Base-by-base conservation (phyloP, 2,329 filamentous ascomycete genomes). In the Xylariaceae sp. region DNA sequence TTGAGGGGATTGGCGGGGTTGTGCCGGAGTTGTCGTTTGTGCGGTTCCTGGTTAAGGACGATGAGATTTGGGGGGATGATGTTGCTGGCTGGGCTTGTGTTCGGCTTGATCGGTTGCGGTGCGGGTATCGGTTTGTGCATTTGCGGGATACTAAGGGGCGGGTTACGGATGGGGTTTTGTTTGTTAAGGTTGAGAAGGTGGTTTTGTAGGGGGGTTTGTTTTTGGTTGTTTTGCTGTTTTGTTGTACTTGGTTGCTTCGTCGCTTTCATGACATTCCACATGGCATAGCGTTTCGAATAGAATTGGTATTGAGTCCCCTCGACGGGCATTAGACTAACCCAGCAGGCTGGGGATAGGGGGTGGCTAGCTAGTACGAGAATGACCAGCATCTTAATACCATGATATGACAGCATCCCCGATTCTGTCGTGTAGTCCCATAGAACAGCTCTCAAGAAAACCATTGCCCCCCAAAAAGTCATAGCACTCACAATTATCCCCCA, bases 81-180 rank as follows among this genome's bases (percentile, higher is more conserved):
- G 71, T 96, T 53, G 86, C 90, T 10, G 90, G 87, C 2, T 97
- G 94, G 94, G 85, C 88, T 1, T 96, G 91, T 66, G 85, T 95
- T 62, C 80, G 91, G 37, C 80, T 97, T 19, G 91, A 96, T 71
- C 80, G 91, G 7, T 70, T 96, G 55, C 83, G 83, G 56, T 74
- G 80, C 32, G 92, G 94, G 0, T 88, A 88, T 62, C 79, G 91
- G 10, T 84, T 96, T 61, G 76, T 97, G 52, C 87, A 86, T 63
- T 73, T 97, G 54, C 77, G 88, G 58, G 85, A 95, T 66, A 75
- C 77, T 22, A 79, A 84, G 57, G 89, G 89, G 0, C 74, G 77
- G 29, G 71, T 82, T 53, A 87, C 81, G 2, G 79, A 82, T 19
- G 90, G 89, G 0, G 77, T 84, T 13, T 65, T 97, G 47, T 71